These are phyloP conservation scores for Brassica nigra DNA, from an alignment of 345 rosid species.

Conservation along the genomic window DNA sequence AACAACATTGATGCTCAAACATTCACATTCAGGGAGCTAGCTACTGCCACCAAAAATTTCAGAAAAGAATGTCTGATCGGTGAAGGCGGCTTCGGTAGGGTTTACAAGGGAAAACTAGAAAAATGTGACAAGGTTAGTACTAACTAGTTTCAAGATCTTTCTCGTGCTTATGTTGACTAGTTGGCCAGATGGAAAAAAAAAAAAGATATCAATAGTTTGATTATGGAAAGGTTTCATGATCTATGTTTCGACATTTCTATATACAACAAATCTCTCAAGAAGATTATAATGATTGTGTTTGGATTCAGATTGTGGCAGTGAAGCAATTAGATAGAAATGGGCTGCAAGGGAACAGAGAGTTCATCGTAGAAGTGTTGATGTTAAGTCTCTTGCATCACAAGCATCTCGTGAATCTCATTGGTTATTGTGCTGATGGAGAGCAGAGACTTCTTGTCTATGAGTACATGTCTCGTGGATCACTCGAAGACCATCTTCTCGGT, in stretches of 20 bases:
- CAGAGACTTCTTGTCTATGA: conserved; percentile 17
- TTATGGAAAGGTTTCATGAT: not conserved
- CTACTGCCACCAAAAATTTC: conserved; percentile 43
- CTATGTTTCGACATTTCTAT: not conserved
- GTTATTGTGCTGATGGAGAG: conserved; percentile 11
- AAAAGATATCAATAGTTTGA: not conserved
- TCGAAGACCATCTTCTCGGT: conserved; percentile 95
- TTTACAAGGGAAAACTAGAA: conserved; percentile 45
- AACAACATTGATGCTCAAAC: conserved; percentile 40
- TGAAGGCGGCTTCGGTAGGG: conserved; percentile 8
- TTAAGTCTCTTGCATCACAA: conserved; percentile 65
- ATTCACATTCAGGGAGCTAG: conserved; percentile 82
- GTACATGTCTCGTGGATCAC: conserved; percentile 74
- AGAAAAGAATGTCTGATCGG: conserved; percentile 9
- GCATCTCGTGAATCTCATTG: conserved; percentile 38
- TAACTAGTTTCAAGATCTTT: not conserved
- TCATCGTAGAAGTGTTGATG: conserved; percentile 9
- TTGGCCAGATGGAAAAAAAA: not conserved
- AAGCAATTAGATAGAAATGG: conserved; percentile 7
- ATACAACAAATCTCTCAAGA: not conserved
- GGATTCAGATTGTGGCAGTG: conserved; percentile 12
- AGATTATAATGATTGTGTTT: not conserved
- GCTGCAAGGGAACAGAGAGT: conserved; percentile 13
- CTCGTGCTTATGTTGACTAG: not conserved
- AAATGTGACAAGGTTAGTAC: not conserved